Conservation (phyloP, 768 basidiomycete genomes). For the Mycena albidolilacea region DNA sequence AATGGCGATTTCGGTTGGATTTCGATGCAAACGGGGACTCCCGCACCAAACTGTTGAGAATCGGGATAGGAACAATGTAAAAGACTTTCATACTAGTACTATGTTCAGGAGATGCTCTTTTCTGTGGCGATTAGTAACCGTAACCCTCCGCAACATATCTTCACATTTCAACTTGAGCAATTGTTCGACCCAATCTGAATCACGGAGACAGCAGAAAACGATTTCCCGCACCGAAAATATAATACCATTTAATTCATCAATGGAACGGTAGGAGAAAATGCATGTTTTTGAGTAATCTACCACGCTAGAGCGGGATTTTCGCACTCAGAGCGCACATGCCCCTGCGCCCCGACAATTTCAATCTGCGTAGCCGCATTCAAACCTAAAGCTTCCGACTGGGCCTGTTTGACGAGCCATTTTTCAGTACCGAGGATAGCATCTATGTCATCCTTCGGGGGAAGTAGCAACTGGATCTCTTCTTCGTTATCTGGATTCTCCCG, state of each 20-base stretch:
- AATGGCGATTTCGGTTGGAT: not conserved
- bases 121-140: no score
- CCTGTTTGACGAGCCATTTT: conserved; percentile 75
- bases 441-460: conserved; percentile 69
- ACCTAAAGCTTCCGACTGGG: conserved; percentile 57
- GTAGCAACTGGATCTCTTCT: conserved; percentile 59
- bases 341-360: conserved; percentile 46
- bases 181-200: no score
- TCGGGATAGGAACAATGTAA: no score
- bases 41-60: not conserved
- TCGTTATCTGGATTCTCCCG: conserved; percentile 55
- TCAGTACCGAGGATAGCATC: conserved; percentile 75
- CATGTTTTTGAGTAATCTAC: conserved; percentile 23
- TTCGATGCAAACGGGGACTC: conserved; percentile 40
- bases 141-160: no score
- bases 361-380: conserved; percentile 50
- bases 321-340: conserved; percentile 21
- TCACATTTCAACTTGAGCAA: no score
- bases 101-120: no score
- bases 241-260: no score
- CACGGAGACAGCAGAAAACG: no score
- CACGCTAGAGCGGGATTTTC: conserved; percentile 40
- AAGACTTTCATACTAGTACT: no score
- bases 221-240: no score
- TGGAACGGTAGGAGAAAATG: not conserved